These are phyloP conservation scores for Pleurotus salmoneostramineus DNA, from an alignment of 768 basidiomycete genomes.

Conservation along the genomic window DNA sequence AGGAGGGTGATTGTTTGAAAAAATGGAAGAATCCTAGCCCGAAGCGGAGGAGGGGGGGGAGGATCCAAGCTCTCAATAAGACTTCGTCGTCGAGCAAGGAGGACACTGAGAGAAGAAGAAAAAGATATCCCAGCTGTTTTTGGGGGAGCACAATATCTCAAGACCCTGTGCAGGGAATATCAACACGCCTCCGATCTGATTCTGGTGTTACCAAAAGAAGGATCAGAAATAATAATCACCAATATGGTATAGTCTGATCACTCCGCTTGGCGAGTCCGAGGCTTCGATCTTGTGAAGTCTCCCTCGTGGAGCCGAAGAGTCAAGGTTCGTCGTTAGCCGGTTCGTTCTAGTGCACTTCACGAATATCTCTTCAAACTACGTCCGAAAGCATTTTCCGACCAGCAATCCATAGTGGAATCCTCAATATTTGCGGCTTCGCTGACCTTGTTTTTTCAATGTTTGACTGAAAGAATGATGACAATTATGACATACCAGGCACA, in stretches of 20 bases:
- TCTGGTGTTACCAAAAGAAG: background rate
- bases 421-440: no score
- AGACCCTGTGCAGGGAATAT: conserved; percentile 8
- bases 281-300: background rate
- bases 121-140: conserved; percentile 1
- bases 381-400: no score
- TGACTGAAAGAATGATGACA: conserved; percentile 6
- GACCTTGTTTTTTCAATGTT: background rate
- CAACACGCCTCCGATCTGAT: conserved; percentile 2
- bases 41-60: background rate
- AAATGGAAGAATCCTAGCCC: background rate
- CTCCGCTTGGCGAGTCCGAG: background rate
- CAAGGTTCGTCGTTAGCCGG: no score
- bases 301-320: no score
- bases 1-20: background rate
- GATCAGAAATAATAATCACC: conserved; percentile 5
- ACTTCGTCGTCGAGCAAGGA: background rate
- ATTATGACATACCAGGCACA: conserved; percentile 5
- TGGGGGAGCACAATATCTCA: background rate
- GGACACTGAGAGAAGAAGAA: background rate
- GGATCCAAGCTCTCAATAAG: background rate
- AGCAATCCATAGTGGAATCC: no score
- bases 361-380: no score
- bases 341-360: no score
- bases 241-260: background rate